Evolutionary conservation across 768 basidiomycete genomes (phyloP).

Genomic region (Dacryopinax spathularia): DNA sequence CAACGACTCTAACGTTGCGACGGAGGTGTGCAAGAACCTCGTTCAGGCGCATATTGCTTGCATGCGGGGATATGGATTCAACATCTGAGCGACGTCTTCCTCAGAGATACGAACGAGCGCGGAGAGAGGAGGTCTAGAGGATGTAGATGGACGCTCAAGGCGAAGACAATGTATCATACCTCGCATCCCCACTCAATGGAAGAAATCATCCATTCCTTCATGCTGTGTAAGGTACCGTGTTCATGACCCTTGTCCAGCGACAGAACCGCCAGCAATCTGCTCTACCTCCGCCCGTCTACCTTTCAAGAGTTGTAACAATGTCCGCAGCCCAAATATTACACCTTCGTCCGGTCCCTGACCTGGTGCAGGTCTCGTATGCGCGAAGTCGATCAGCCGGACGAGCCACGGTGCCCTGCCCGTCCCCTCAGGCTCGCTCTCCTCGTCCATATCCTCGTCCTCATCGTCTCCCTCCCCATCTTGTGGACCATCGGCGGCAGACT

Average conservation of each 20-base stretch:
- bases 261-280: background rate
- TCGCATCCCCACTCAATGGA: background rate
- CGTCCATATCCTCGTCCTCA: conserved; percentile 27
- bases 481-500: background rate
- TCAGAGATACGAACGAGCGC: background rate
- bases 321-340: conserved; percentile 58
- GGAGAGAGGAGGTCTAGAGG: background rate
- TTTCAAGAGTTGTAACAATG: conserved; percentile 45
- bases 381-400: conserved; percentile 86
- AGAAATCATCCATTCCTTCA: background rate
- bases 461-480: conserved; percentile 14
- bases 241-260: background rate
- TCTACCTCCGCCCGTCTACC: conserved; percentile 37
- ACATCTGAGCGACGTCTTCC: conserved; percentile 27
- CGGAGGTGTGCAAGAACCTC: conserved; percentile 66
- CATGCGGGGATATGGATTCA: conserved; percentile 86
- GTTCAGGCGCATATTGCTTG: conserved; percentile 73
- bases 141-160: background rate
- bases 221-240: background rate
- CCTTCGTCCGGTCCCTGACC: conserved; percentile 70
- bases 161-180: background rate
- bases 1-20: conserved; percentile 46
- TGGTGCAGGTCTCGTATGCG: conserved; percentile 56
- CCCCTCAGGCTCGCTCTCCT: conserved; percentile 15
- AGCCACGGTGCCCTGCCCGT: conserved; percentile 36